phyloP scores from a whole-genome alignment of 768 basidiomycete genomes.

The Pisolithus microcarpus region DNA sequence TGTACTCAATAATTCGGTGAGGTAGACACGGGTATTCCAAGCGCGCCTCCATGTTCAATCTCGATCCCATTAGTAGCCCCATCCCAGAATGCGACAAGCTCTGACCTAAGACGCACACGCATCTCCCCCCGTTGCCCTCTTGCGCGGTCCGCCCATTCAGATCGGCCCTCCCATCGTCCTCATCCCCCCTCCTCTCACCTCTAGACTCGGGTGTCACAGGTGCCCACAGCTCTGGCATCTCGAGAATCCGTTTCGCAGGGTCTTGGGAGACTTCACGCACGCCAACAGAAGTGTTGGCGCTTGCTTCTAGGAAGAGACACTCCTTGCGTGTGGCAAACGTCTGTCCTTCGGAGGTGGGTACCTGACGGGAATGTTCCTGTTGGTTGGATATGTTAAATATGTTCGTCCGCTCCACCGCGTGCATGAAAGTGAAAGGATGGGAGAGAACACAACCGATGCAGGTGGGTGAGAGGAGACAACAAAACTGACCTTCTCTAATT shows the following conservation, averaged over 20 bases:
- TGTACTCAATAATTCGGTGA: too few species aligned
- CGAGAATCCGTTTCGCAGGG: constrained; percentile 75
- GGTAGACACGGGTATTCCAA: too few species aligned
- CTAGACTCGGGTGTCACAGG: constrained; percentile 18
- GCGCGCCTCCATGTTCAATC: too few species aligned
- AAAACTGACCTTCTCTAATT: too few species aligned
- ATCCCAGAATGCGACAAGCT: neutral
- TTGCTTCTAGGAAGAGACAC: constrained; percentile 88
- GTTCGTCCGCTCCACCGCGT: neutral
- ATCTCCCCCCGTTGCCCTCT: constrained; percentile 24
- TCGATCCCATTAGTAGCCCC: too few species aligned
- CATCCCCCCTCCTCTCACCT: constrained; percentile 6
- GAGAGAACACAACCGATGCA: too few species aligned
- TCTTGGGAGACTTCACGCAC: constrained; percentile 73
- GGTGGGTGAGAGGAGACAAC: neutral
- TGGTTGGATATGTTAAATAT: neutral
- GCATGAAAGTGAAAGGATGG: too few species aligned
- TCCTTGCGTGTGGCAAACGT: constrained; percentile 77
- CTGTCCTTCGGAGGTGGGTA: constrained; percentile 68
- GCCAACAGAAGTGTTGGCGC: constrained; percentile 83
- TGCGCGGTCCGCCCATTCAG: constrained; percentile 15
- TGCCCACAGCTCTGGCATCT: constrained; percentile 78
- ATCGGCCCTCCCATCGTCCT: constrained; percentile 30
- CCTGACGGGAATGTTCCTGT: constrained; percentile 87
- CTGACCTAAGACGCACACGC: constrained; percentile 14